These are phyloP conservation scores for Panaeolus cyanescens DNA, from an alignment of 768 basidiomycete genomes.

Conservation along the genomic window DNA sequence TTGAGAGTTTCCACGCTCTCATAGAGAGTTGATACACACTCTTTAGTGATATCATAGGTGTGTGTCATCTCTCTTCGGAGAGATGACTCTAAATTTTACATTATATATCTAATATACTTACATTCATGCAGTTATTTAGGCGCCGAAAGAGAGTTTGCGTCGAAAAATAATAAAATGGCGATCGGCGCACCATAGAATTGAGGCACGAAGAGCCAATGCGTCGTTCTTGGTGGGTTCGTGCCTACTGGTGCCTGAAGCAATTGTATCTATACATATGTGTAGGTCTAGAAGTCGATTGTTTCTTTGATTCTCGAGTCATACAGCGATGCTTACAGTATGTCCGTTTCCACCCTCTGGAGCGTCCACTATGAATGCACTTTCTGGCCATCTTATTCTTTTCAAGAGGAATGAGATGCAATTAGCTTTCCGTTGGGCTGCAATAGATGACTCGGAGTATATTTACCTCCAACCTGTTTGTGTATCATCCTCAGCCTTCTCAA, in stretches of 20 bases:
- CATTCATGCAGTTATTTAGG: too few species aligned
- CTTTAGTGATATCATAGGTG: too few species aligned
- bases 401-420: neutral
- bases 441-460: slow-evolving; percentile 11
- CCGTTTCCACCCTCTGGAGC: slow-evolving; percentile 10
- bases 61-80: too few species aligned
- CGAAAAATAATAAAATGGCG: too few species aligned
- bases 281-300: neutral
- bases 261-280: neutral
- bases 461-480: slow-evolving; percentile 16
- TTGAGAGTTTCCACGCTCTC: too few species aligned
- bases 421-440: neutral
- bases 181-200: too few species aligned
- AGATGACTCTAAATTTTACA: too few species aligned
- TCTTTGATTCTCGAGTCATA: neutral
- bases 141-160: too few species aligned
- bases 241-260: neutral
- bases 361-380: slow-evolving; percentile 21
- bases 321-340: slow-evolving; percentile 5
- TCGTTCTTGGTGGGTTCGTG: neutral
- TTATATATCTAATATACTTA: too few species aligned
- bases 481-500: slow-evolving; percentile 21
- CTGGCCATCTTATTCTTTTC: slow-evolving; percentile 27
- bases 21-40: too few species aligned
- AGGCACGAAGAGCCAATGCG: neutral